Percentiles rank a stretch among this genome's conserved stretches.
Evolutionary conservation across 768 basidiomycete species (phyloP).

Genomic region (Tricholoma bakamatsutake): DNA sequence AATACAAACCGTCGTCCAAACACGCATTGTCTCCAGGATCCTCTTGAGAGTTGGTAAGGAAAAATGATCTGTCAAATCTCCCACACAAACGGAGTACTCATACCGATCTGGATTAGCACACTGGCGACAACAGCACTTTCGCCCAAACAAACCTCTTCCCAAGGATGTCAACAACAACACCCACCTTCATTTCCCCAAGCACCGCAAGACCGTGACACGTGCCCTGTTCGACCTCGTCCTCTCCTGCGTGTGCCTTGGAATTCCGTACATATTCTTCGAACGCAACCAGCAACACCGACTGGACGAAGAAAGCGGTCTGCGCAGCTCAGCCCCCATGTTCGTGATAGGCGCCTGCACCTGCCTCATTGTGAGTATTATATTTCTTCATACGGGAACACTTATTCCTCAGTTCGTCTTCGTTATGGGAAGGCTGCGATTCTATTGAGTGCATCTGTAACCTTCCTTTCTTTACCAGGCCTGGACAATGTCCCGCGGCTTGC

Average conservation of each 20-base stretch:
- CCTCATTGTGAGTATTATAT: constrained; percentile 46
- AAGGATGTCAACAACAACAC: constrained; percentile 32
- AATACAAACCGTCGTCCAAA: constrained; percentile 45
- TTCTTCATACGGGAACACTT: constrained; percentile 3
- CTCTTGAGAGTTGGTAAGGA: constrained; percentile 54
- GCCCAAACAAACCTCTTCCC: constrained; percentile 62
- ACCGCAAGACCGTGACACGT: constrained; percentile 39
- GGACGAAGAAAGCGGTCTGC: constrained; percentile 57
- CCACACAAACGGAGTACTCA: background rate
- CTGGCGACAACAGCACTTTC: constrained; percentile 69
- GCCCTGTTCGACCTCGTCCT: constrained; percentile 52
- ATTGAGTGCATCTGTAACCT: constrained; percentile 75
- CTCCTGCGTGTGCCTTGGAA: constrained; percentile 65
- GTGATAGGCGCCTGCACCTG: constrained; percentile 61
- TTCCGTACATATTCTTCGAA: constrained; percentile 70
- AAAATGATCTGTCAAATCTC: background rate
- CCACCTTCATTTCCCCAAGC: constrained; percentile 20
- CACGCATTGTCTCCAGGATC: constrained; percentile 63
- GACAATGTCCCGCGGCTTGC: constrained; percentile 57
- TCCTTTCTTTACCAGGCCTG: constrained; percentile 73
- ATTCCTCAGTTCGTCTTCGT: constrained; percentile 11
- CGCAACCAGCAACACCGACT: constrained; percentile 41
- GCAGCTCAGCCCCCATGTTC: constrained; percentile 50
- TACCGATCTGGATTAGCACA: constrained; percentile 35
- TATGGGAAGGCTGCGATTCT: constrained; percentile 68